Evolutionary conservation across 2,329 filamentous ascomycete genomes (phyloP).

Genomic region (Emmonsia crescens): DNA sequence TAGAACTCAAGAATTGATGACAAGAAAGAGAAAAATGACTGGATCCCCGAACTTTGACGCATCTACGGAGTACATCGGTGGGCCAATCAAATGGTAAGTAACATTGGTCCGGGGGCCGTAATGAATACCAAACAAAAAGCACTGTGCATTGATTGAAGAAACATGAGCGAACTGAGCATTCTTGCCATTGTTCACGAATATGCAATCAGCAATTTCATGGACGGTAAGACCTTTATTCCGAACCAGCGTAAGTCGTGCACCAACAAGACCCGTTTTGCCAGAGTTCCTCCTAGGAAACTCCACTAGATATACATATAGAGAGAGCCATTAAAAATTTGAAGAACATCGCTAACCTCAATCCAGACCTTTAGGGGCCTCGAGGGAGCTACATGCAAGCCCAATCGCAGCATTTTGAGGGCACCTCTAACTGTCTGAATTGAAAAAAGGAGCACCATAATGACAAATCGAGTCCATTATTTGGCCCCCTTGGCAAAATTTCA

Average conservation of each 20-base stretch:
- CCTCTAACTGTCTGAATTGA: neutral
- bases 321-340: neutral
- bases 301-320: neutral
- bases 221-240: no score
- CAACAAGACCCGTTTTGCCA: neutral
- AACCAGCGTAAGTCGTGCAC: neutral
- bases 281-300: neutral
- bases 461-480: neutral
- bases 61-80: neutral
- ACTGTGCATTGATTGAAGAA: neutral
- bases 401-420: neutral
- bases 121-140: neutral
- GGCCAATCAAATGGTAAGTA: neutral
- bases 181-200: neutral
- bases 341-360: neutral
- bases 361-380: neutral
- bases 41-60: neutral
- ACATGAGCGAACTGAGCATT: neutral
- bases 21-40: no score
- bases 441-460: neutral
- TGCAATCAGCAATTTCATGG: neutral
- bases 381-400: neutral
- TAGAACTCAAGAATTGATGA: neutral
- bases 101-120: neutral
- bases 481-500: neutral